A percentile compares a stretch with the other conserved stretches of the same genome.
Conservation (phyloP, 257 asterid species). For the Solanum chilense region DNA sequence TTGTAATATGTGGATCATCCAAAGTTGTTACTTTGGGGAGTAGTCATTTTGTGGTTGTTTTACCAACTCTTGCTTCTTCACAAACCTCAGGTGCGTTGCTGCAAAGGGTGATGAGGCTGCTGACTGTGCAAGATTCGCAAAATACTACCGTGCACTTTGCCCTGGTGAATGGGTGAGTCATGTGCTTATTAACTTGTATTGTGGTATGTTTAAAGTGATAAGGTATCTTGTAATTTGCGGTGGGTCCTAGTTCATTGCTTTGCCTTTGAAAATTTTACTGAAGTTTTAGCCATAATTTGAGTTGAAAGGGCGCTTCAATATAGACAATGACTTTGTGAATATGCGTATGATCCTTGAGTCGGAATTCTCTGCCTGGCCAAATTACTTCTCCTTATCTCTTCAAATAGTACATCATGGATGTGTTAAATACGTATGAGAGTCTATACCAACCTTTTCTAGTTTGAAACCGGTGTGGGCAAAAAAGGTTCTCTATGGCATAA, state of each 20-base stretch:
- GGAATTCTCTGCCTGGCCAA: background rate
- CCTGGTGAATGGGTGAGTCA: slow-evolving; percentile 90
- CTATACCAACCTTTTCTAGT: background rate
- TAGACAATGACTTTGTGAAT: background rate
- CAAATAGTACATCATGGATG: background rate
- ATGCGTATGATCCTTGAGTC: background rate
- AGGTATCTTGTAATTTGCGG: background rate
- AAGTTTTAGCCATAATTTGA: background rate
- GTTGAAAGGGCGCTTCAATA: background rate
- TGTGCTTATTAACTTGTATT: background rate
- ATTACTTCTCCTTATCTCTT: background rate
- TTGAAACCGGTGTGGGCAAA: background rate
- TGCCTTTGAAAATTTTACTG: background rate
- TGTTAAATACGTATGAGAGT: background rate
- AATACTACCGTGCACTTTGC: slow-evolving; percentile 74
- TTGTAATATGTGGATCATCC: background rate
- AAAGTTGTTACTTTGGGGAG: background rate
- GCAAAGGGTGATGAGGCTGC: slow-evolving; percentile 65
- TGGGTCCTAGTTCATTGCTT: background rate
- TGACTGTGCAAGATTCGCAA: slow-evolving; percentile 54
- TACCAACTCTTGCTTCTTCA: background rate
- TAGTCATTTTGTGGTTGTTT: background rate
- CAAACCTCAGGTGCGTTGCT: slow-evolving; percentile 45
- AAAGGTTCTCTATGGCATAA: background rate
- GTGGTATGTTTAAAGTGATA: background rate